phyloP scores from a whole-genome alignment of 2,329 filamentous ascomycete species.

The Incumbomyces lentus region DNA sequence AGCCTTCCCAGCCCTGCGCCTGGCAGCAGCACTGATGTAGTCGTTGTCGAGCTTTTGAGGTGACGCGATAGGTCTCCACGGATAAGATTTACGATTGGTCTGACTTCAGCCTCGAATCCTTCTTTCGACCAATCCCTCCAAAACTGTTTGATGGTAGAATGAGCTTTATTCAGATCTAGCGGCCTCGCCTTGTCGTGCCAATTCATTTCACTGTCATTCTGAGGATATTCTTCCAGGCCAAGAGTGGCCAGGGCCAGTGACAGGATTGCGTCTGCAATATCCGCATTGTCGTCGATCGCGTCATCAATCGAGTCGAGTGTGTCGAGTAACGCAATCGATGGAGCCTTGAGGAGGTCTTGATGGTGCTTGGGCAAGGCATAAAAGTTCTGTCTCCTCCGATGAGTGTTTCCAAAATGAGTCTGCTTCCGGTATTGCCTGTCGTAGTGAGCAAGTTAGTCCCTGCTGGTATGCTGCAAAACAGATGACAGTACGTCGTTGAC shows the following conservation, averaged over 20 bases:
- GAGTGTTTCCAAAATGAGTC: constrained; percentile 83
- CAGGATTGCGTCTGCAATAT: constrained; percentile 70
- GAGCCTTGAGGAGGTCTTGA: constrained; percentile 68
- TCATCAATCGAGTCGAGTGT: constrained; percentile 70
- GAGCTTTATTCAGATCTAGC: constrained; percentile 76
- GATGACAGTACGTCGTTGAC: constrained; percentile 5
- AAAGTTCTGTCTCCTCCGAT: constrained; percentile 81
- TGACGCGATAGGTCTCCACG: constrained; percentile 51
- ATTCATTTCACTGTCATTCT: constrained; percentile 38
- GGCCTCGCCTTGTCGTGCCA: constrained; percentile 64
- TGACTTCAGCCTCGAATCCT: constrained; percentile 57
- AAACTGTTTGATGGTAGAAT: constrained; percentile 85
- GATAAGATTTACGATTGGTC: constrained; percentile 67
- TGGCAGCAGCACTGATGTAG: constrained; percentile 61
- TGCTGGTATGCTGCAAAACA: too few relatives aligned
- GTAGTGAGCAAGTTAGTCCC: constrained; percentile 1
- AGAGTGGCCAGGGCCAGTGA: constrained; percentile 59
- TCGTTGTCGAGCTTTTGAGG: constrained; percentile 36
- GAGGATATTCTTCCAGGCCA: constrained; percentile 35
- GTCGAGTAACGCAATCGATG: constrained; percentile 73
- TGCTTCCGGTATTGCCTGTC: constrained; percentile 70
- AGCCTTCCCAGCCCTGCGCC: constrained; percentile 81
- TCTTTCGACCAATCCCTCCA: constrained; percentile 89
- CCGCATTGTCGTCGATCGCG: constrained; percentile 79
- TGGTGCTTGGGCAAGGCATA: constrained; percentile 79